A percentile compares a stretch with the other conserved stretches of the same genome.
Evolutionary conservation across 2,329 filamentous ascomycete genomes (phyloP).

Genomic region (Neofusicoccum umdonicola): DNA sequence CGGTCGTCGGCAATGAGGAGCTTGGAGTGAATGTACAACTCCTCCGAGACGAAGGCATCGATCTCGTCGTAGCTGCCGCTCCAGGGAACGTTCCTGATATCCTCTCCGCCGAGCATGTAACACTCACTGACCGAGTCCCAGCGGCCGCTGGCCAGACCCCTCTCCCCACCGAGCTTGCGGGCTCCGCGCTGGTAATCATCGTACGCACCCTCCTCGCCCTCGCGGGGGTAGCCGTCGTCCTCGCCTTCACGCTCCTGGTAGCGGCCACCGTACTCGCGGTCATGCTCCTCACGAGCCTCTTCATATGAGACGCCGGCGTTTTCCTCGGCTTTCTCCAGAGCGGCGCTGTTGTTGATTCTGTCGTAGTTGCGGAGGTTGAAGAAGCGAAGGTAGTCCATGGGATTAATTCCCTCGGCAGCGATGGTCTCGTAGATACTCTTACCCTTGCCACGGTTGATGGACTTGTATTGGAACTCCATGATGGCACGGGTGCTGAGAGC

Average conservation of each 20-base stretch:
- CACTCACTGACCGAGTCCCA: constrained; percentile 77
- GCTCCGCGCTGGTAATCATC: constrained; percentile 72
- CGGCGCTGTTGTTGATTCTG: constrained; percentile 68
- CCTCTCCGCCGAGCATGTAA: constrained; percentile 77
- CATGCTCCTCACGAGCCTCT: constrained; percentile 62
- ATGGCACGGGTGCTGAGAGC: constrained; percentile 77
- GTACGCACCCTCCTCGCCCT: constrained; percentile 48
- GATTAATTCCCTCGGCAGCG: constrained; percentile 64
- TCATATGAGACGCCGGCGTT: constrained; percentile 67
- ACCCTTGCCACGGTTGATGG: constrained; percentile 69
- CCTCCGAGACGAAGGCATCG: constrained; percentile 62
- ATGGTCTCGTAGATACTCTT: constrained; percentile 75
- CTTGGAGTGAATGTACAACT: constrained; percentile 66
- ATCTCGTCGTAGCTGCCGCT: constrained; percentile 55
- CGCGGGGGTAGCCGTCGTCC: constrained; percentile 25
- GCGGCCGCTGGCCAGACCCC: constrained; percentile 49
- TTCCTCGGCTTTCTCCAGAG: constrained; percentile 61
- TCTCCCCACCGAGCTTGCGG: constrained; percentile 49
- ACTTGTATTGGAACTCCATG: constrained; percentile 84
- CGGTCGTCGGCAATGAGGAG: constrained; percentile 79
- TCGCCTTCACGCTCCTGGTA: constrained; percentile 32
- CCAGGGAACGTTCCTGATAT: constrained; percentile 65
- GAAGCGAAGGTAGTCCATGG: constrained; percentile 73
- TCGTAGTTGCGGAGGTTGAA: constrained; percentile 85
- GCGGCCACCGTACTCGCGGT: constrained; percentile 51